Evolutionary conservation across 352 stramenopile genomes (phyloP), one percentile per base, ranked within the genome.

Genomic region (Pythium myriotylum): DNA sequence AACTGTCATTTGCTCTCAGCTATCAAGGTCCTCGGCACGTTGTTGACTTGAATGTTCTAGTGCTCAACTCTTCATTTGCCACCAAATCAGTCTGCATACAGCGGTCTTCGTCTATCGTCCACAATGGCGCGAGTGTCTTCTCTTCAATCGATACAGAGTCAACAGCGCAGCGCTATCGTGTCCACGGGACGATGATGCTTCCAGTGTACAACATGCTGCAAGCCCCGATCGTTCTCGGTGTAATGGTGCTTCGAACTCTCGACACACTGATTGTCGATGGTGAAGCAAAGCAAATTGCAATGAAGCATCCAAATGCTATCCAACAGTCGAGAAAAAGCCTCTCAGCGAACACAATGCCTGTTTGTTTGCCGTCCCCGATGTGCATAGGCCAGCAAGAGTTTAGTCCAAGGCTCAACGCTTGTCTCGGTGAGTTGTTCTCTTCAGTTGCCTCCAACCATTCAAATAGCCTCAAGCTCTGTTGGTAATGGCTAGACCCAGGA

Each of bases 171-270:
- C 73, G 79, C 12, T 82, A 87, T 43, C 66, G 79, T 27, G 48
- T 89, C 39, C 76, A 89, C 29, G 72, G 77, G 19, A 76, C 68
- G 0, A 69, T 76, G 10, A 62, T 73, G 14, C 68, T 88, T 4
- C 68, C 68, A n/a, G 68, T 91, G 12, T 88, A 78, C 64, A 91
- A 88, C 62, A 91, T 91, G 81, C 63, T 81, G 26, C 72, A 89
- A 27, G 61, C 72, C 7, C 79, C 81, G 0, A 72, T 91, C n/a
- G 67, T 81, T 52, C 82, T 91, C 46, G 81, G 81, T 13, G 43
- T 60, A 6, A 89, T 88, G 77, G 77, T 77, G 7, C 65, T 91
- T 13, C 49, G 76, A 24, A 47, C 70, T 3, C 56, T 89, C n/a
- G 71, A 65, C 35, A 65, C 74, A 1, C 52, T 91, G 19, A 26